Evolutionary conservation across 495 filamentous ascomycete species (phyloP).

Genomic region (Geopyxis carbonaria): DNA sequence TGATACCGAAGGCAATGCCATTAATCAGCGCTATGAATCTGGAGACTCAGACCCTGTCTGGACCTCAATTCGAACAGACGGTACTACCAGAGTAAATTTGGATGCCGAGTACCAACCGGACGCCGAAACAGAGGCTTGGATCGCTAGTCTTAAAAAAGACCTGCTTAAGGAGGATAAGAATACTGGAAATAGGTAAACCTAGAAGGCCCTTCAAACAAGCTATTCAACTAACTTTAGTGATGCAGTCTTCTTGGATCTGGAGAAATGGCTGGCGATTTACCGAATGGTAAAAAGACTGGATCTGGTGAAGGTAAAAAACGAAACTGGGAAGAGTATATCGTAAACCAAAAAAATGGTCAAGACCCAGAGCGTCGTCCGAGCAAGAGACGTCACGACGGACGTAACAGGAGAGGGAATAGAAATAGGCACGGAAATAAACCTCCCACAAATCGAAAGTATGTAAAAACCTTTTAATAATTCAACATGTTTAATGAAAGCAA

Average conservation of each 20-base stretch:
- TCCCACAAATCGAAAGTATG: conserved; percentile 12
- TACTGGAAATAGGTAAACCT: conserved; percentile 6
- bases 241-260: neutral
- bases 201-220: no score
- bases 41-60: conserved; percentile 15
- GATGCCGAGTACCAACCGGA: conserved; percentile 9
- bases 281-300: neutral
- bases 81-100: conserved; percentile 12
- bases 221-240: neutral
- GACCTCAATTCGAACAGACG: conserved; percentile 17
- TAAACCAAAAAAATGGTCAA: neutral
- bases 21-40: conserved; percentile 9
- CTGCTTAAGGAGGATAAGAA: conserved; percentile 1
- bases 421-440: conserved; percentile 2
- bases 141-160: conserved; percentile 1
- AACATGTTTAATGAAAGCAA: conserved; percentile 1
- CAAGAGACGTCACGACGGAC: conserved; percentile 6
- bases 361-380: conserved; percentile 1
- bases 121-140: conserved; percentile 10
- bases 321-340: conserved; percentile 5
- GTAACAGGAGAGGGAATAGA: conserved; percentile 3
- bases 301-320: conserved; percentile 5
- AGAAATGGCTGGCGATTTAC: neutral
- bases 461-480: neutral
- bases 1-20: conserved; percentile 18